phyloP scores from a whole-genome alignment of 2,329 filamentous ascomycete species.

The Cladosporium sp. region DNA sequence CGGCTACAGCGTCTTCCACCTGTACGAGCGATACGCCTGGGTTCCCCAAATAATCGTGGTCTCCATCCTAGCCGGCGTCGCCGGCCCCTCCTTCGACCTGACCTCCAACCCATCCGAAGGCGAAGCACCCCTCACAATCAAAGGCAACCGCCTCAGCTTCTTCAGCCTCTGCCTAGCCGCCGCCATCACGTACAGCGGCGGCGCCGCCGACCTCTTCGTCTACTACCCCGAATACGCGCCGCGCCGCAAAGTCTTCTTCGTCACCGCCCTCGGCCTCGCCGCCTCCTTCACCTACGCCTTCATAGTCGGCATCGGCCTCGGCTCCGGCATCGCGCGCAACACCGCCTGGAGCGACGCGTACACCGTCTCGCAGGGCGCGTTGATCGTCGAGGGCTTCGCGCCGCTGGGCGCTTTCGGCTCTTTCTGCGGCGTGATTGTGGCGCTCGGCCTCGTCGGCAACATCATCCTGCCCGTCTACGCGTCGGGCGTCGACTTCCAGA shows the following conservation, averaged over 20 bases:
- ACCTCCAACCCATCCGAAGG: slow-evolving; percentile 43
- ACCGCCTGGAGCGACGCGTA: slow-evolving; percentile 53
- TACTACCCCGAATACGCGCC: slow-evolving; percentile 54
- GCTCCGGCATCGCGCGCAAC: slow-evolving; percentile 49
- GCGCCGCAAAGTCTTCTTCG: slow-evolving; percentile 48
- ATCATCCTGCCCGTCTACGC: slow-evolving; percentile 60
- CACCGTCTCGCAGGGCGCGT: slow-evolving; percentile 53
- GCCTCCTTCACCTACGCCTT: slow-evolving; percentile 56
- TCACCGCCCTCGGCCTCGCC: slow-evolving; percentile 52
- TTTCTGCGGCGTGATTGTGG: slow-evolving; percentile 60
- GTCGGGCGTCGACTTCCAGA: slow-evolving; percentile 61
- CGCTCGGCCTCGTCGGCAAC: slow-evolving; percentile 60
- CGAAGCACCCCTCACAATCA: slow-evolving; percentile 43
- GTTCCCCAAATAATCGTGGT: slow-evolving; percentile 57
- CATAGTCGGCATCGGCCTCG: slow-evolving; percentile 57
- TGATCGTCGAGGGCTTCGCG: slow-evolving; percentile 57
- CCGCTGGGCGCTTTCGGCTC: slow-evolving; percentile 57
- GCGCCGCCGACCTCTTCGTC: slow-evolving; percentile 62
- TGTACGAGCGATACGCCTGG: slow-evolving; percentile 63
- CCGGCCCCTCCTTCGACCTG: slow-evolving; percentile 54
- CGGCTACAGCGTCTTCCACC: slow-evolving; percentile 61
- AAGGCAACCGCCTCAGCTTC: slow-evolving; percentile 58
- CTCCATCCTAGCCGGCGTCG: slow-evolving; percentile 56
- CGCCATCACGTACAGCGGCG: slow-evolving; percentile 57
- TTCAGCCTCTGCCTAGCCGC: slow-evolving; percentile 63